Conservation (phyloP, 371 early-diverging fungal species). For the Rhizomucor pusillus region DNA sequence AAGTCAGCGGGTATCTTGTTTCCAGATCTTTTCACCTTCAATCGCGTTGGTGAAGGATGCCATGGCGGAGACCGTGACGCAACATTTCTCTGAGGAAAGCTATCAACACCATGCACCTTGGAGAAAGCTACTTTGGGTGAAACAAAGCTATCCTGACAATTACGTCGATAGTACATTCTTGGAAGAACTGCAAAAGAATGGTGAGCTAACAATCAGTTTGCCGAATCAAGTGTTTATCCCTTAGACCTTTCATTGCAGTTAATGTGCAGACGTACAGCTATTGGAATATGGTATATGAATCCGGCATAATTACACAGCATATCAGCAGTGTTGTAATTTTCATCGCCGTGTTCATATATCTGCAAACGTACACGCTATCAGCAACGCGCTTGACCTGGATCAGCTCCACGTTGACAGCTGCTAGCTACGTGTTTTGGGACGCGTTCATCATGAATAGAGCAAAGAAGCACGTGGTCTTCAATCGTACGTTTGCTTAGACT, state of each 20-base stretch:
- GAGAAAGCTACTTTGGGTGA: slow-evolving; percentile 85
- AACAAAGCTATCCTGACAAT: slow-evolving; percentile 89
- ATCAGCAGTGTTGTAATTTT: slow-evolving; percentile 81
- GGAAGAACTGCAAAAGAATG: slow-evolving; percentile 86
- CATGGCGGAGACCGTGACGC: slow-evolving; percentile 12
- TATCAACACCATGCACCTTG: slow-evolving; percentile 58
- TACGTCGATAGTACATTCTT: slow-evolving; percentile 90
- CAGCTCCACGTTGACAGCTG: slow-evolving; percentile 55
- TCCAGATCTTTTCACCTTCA: too few species aligned
- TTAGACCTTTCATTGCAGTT: slow-evolving; percentile 25
- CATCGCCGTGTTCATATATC: slow-evolving; percentile 80
- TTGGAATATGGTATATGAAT: slow-evolving; percentile 69
- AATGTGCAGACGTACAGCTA: slow-evolving; percentile 76
- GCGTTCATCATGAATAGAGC: slow-evolving; percentile 34
- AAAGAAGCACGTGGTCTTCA: slow-evolving; percentile 46
- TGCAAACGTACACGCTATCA: slow-evolving; percentile 58
- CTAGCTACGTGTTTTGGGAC: slow-evolving; percentile 72
- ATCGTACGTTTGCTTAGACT: slow-evolving; percentile 36
- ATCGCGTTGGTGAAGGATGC: neutral
- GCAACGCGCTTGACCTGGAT: slow-evolving; percentile 59
- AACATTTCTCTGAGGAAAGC: slow-evolving; percentile 19
- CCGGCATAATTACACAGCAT: slow-evolving; percentile 83
- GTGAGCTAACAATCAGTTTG: slow-evolving; percentile 28
- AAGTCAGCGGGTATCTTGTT: too few species aligned
- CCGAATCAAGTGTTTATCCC: neutral